Evolutionary conservation across 371 early-diverging fungal species (phyloP).

Genomic region (Batrachochytrium dendrobatidis): DNA sequence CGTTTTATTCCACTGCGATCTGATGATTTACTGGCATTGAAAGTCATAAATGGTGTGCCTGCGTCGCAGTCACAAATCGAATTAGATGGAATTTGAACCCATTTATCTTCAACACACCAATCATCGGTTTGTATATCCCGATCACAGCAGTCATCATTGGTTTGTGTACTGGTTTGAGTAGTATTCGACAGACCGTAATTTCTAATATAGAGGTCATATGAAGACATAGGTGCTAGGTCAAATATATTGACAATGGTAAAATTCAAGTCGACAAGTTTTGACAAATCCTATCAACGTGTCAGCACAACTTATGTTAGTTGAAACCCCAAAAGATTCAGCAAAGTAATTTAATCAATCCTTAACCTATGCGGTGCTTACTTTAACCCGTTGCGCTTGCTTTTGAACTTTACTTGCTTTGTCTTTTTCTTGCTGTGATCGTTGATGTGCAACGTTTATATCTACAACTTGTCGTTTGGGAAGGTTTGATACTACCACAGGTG

Average conservation of each 20-base stretch:
- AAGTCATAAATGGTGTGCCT: slow-evolving; percentile 15
- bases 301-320: background rate
- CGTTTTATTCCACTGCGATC: no score
- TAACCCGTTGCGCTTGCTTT: background rate
- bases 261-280: slow-evolving; percentile 34
- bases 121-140: slow-evolving; percentile 35
- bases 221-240: slow-evolving; percentile 37
- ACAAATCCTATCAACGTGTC: slow-evolving; percentile 24
- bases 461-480: background rate
- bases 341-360: background rate
- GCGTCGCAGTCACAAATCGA: slow-evolving; percentile 16
- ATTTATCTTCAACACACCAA: slow-evolving; percentile 27
- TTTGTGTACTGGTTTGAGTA: slow-evolving; percentile 32
- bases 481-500: slow-evolving; percentile 2
- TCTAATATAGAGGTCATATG: slow-evolving; percentile 45
- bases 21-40: no score
- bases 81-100: slow-evolving; percentile 37
- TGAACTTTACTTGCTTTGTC: background rate
- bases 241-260: slow-evolving; percentile 34
- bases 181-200: slow-evolving; percentile 36
- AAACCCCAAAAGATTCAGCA: background rate
- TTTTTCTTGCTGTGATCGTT: background rate
- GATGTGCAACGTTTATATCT: background rate
- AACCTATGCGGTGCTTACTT: slow-evolving; percentile 3
- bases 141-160: slow-evolving; percentile 26